Evolutionary conservation across 2,329 filamentous ascomycete species (phyloP).

Genomic region (Lachnellula willkommii): DNA sequence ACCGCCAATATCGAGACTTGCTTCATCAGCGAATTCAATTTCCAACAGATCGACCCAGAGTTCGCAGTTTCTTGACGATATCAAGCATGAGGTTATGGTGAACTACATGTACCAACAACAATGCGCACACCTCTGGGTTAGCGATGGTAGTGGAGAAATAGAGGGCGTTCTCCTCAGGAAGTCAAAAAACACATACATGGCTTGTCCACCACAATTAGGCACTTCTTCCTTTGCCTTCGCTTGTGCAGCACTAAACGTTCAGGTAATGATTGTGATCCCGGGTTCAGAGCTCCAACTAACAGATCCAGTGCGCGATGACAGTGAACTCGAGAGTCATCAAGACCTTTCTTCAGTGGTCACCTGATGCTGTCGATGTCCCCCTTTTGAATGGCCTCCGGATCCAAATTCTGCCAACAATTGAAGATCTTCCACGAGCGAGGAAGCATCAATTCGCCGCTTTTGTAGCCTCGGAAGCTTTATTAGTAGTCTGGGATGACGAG

Average conservation of each 20-base stretch:
- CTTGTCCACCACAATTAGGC: slow-evolving; percentile 61
- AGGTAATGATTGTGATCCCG: slow-evolving; percentile 41
- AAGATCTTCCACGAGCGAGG: slow-evolving; percentile 63
- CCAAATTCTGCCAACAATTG: slow-evolving; percentile 67
- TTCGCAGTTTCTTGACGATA: slow-evolving; percentile 60
- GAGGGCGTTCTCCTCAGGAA: slow-evolving; percentile 72
- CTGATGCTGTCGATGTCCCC: slow-evolving; percentile 68
- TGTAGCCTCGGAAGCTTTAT: slow-evolving; percentile 61
- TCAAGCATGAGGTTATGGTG: slow-evolving; percentile 78
- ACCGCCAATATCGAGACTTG: slow-evolving; percentile 43
- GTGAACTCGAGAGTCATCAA: slow-evolving; percentile 76
- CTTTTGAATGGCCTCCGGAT: slow-evolving; percentile 71
- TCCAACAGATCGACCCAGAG: slow-evolving; percentile 42
- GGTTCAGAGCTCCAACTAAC: slow-evolving; percentile 13
- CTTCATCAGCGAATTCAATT: slow-evolving; percentile 49
- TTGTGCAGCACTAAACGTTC: slow-evolving; percentile 65
- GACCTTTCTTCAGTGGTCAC: slow-evolving; percentile 68
- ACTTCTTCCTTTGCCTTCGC: slow-evolving; percentile 59
- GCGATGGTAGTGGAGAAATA: slow-evolving; percentile 59
- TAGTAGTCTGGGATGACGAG: slow-evolving; percentile 81
- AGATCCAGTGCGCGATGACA: slow-evolving; percentile 65
- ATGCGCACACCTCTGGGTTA: slow-evolving; percentile 68
- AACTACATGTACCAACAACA: slow-evolving; percentile 79
- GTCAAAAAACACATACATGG: slow-evolving; percentile 62
- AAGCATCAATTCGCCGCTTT: slow-evolving; percentile 81